Conservation (phyloP, 805 yeast genomes). For the Barnettozyma populi region DNA sequence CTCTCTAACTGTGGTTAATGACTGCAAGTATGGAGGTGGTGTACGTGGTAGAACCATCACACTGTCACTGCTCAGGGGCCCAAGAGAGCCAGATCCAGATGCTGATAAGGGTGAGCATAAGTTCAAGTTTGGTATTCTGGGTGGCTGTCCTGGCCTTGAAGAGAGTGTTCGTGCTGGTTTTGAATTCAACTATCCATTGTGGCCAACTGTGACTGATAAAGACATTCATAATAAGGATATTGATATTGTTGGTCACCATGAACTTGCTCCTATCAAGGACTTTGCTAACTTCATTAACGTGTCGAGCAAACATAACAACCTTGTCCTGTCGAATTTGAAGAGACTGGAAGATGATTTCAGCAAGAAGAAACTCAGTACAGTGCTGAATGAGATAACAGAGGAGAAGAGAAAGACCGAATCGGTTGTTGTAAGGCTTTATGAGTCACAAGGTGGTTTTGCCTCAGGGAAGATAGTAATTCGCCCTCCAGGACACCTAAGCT, state of each 20-base stretch:
- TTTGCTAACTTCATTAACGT: background rate
- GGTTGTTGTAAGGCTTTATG: constrained; percentile 73
- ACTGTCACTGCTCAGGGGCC: constrained; percentile 78
- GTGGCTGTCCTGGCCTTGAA: constrained; percentile 51
- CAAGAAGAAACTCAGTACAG: constrained; percentile 2
- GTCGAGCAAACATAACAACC: constrained; percentile 42
- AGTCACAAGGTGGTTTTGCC: constrained; percentile 78
- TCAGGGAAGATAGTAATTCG: constrained; percentile 44
- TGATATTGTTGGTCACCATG: background rate
- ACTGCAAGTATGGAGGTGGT: constrained; percentile 86
- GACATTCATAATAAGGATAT: background rate
- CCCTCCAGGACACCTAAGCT: constrained; percentile 26
- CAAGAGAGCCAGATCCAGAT: constrained; percentile 90
- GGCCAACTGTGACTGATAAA: background rate
- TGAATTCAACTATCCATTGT: constrained; percentile 59
- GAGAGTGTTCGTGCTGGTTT: constrained; percentile 70
- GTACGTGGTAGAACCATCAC: constrained; percentile 92
- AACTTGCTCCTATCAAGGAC: background rate
- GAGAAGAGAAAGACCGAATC: constrained; percentile 40
- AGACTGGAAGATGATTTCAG: constrained; percentile 81
- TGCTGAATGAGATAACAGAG: constrained; percentile 17
- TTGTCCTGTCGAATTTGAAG: constrained; percentile 73
- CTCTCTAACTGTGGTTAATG: constrained; percentile 82
- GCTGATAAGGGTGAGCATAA: constrained; percentile 91
- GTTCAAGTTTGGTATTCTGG: constrained; percentile 49